Percentiles rank a stretch among this genome's conserved stretches.
These are phyloP conservation scores for Neurospora sp. DNA, from an alignment of 495 filamentous ascomycete genomes.

Conservation along the genomic window DNA sequence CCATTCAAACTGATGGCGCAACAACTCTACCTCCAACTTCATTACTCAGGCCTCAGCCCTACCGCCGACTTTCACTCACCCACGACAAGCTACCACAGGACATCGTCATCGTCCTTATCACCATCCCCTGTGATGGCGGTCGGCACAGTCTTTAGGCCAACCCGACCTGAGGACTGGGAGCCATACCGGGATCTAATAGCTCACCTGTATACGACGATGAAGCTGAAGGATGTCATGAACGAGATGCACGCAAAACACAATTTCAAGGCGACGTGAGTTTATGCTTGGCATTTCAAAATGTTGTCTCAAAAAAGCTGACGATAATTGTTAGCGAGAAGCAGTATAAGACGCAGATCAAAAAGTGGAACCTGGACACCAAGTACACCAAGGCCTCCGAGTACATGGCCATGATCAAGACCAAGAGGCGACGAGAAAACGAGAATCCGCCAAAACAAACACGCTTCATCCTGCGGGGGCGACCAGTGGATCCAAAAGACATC, in stretches of 20 bases:
- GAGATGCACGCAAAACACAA: conserved; percentile 19
- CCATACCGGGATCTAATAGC: conserved; percentile 24
- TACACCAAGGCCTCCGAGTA: conserved; percentile 30
- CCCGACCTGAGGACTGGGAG: conserved; percentile 30
- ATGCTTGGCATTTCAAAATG: no score
- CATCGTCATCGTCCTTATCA: not conserved
- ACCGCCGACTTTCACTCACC: not conserved
- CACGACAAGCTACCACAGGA: not conserved
- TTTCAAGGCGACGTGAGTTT: conserved; percentile 28
- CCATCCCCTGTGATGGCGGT: conserved; percentile 1
- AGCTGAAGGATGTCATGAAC: conserved; percentile 27
- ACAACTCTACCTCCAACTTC: not conserved
- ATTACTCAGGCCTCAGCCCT: not conserved
- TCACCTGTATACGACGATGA: conserved; percentile 23
- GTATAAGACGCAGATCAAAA: conserved; percentile 30
- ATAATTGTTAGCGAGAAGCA: conserved; percentile 19
- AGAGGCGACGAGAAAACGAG: conserved; percentile 15
- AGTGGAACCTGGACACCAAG: conserved; percentile 31
- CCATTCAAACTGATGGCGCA: not conserved
- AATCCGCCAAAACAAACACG: conserved; percentile 21
- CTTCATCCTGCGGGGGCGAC: conserved; percentile 22
- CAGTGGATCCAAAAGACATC: conserved; percentile 26
- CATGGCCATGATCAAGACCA: conserved; percentile 28
- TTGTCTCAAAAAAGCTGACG: not conserved
- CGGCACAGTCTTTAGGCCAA: conserved; percentile 11